A percentile compares a stretch with the other conserved stretches of the same genome.
These are phyloP conservation scores for Hyaloscypha finlandica DNA, from an alignment of 495 filamentous ascomycete genomes.

Conservation along the genomic window DNA sequence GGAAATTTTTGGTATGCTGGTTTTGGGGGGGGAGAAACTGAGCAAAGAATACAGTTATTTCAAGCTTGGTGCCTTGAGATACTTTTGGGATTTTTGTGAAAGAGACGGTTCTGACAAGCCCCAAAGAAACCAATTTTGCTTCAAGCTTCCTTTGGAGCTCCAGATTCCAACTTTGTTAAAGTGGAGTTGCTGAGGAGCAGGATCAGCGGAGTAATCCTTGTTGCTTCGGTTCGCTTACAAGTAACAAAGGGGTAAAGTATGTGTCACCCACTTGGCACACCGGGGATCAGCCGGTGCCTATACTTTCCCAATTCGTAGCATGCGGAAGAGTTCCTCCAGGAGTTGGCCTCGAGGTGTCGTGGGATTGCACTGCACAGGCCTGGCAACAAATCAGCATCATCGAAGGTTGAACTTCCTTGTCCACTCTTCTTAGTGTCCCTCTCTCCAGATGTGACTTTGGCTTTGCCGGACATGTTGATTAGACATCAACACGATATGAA, in stretches of 20 bases:
- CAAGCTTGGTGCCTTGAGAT: not conserved
- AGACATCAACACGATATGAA: not conserved
- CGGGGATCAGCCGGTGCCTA: not conserved
- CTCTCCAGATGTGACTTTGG: not conserved
- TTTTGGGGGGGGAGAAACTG: not conserved
- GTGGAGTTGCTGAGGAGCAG: not conserved
- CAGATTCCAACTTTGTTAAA: not conserved
- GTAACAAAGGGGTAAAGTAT: not conserved
- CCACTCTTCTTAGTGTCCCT: not conserved
- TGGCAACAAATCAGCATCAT: too few relatives aligned
- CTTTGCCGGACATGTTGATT: not conserved
- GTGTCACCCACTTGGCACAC: not conserved
- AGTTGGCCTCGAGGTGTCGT: not conserved
- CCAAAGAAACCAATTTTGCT: not conserved
- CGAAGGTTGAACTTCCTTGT: too few relatives aligned
- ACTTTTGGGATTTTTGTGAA: not conserved
- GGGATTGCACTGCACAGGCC: not conserved
- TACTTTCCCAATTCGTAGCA: not conserved
- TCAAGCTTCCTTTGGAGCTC: not conserved
- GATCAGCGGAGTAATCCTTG: not conserved
- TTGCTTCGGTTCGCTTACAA: not conserved
- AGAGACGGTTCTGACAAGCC: not conserved
- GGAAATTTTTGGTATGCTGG: not conserved
- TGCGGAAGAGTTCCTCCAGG: not conserved
- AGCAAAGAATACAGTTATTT: not conserved